Percentiles rank a stretch among this genome's conserved stretches.
Conservation (phyloP, 176 grass and related monocot species). For the Phyllostachys edulis region DNA sequence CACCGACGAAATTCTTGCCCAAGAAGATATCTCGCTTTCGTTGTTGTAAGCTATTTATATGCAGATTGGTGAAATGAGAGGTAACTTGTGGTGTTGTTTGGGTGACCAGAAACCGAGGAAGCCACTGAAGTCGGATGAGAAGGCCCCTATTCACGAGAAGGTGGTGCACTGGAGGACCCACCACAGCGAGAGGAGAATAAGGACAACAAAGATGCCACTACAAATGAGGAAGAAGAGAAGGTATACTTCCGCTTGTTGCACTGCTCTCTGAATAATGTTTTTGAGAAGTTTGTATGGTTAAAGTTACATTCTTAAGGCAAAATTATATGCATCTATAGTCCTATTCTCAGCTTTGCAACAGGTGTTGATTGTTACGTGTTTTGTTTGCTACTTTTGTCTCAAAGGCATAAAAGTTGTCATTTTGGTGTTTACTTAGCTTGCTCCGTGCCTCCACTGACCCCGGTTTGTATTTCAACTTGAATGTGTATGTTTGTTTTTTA, state of each 20-base stretch:
- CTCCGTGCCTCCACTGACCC: too few species aligned
- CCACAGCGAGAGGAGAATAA: conserved; percentile 44
- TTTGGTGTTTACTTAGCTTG: background rate
- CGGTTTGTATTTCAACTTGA: background rate
- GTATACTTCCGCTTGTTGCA: conserved; percentile 16
- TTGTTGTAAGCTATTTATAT: background rate
- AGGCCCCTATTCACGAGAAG: conserved; percentile 58
- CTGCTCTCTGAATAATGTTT: background rate
- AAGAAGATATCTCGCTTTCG: conserved; percentile 38
- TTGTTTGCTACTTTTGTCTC: background rate
- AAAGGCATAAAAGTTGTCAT: background rate
- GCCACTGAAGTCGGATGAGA: conserved; percentile 53
- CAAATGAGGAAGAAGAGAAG: conserved; percentile 84
- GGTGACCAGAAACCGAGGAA: conserved; percentile 60
- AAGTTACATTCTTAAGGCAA: background rate
- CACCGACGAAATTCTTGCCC: conserved; percentile 59
- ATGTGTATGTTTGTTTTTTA: background rate
- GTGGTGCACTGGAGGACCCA: conserved; percentile 40
- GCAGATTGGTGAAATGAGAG: background rate
- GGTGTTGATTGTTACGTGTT: background rate
- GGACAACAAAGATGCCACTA: conserved; percentile 49
- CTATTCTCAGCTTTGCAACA: background rate
- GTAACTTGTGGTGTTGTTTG: conserved; percentile 27
- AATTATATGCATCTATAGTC: background rate
- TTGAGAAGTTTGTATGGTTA: background rate